These are phyloP conservation scores for Cyclotella distinguenda DNA, from an alignment of 108 stramenopile species.

Conservation along the genomic window DNA sequence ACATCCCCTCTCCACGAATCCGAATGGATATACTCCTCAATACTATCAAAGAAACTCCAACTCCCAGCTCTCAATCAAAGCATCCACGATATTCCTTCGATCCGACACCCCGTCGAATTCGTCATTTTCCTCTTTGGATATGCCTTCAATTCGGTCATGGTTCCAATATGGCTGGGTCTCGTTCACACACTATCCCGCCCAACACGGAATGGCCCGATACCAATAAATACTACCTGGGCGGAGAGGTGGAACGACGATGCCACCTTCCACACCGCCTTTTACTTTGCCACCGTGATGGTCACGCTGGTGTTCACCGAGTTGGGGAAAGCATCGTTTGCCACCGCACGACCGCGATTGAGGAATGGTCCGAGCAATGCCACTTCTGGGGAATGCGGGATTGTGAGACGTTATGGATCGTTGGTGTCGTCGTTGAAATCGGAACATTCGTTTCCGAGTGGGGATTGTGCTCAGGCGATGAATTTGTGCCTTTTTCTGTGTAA, in stretches of 20 bases:
- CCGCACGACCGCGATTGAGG: conserved; percentile 39
- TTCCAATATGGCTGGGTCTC: conserved; percentile 35
- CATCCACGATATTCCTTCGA: conserved; percentile 26
- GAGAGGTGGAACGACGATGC: conserved; percentile 1
- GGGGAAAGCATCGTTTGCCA: conserved; percentile 49
- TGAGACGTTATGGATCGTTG: conserved; percentile 33
- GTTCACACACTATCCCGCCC: conserved; percentile 7
- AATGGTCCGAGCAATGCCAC: no score
- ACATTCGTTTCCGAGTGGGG: conserved; percentile 50
- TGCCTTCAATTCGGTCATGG: conserved; percentile 49
- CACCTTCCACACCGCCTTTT: conserved; percentile 23
- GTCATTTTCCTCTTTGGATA: conserved; percentile 41
- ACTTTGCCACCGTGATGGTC: conserved; percentile 37
- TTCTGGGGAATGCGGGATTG: neutral
- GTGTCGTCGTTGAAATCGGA: conserved; percentile 51
- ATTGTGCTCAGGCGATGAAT: conserved; percentile 50
- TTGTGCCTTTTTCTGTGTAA: conserved; percentile 33
- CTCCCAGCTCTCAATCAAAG: conserved; percentile 26
- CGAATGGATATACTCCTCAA: conserved; percentile 47
- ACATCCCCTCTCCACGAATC: conserved; percentile 23
- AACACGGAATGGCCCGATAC: neutral
- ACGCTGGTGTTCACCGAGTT: conserved; percentile 45
- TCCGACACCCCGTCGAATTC: conserved; percentile 28
- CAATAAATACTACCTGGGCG: neutral
- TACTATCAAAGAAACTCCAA: conserved; percentile 8